Evolutionary conservation across 208 protist genomes (phyloP), one percentile per base, ranked within the genome.

Genomic region (Lotmaria passim): DNA sequence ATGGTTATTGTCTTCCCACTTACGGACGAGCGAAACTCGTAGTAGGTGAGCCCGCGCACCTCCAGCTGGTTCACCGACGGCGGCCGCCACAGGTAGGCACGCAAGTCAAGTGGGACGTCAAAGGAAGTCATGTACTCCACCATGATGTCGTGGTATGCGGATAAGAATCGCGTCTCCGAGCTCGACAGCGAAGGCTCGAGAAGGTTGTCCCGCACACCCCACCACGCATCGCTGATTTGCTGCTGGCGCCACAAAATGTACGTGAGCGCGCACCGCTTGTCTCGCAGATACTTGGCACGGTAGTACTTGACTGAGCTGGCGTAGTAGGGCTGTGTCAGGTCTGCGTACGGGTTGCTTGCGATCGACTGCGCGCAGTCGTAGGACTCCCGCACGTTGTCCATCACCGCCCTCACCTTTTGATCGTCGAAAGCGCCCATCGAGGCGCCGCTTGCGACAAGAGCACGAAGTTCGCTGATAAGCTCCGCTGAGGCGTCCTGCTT

Each of bases 81-180:
- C n/a, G 91, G 91, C 19, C 91, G 78, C 87, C 87, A 94, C 46
- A 75, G 78, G 58, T 89, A 93, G 34, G 85, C 82, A n/a, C 91
- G 79, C 68, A 96, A 69, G 65, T 96, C 87, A 12, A 96, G 38
- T 19, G 86, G 84, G 26, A 92, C 59, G n/a, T 88, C 81, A 73
- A 96, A 96, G 31, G 85, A 86, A 17, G 84, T 94, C 86, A 94
- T 96, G 75, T 96, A 96, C 55, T 93, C 88, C 34, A 93, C 88
- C 88, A 96, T 93, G 34, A 78, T 72, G 39, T 79, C 53, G 69
- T 93, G 83, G 72, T 93, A 94, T 53, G 90, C 81, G n/a, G 80
- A 61, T n/a, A 93, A 59, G 61, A 92, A 96, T 2, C 59, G 50
- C n/a, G 50, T 44, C 63, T 96, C 88, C n/a, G 78, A 69, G 39